Conservation (phyloP, 768 basidiomycete genomes). For the Amanita brunnescens region DNA sequence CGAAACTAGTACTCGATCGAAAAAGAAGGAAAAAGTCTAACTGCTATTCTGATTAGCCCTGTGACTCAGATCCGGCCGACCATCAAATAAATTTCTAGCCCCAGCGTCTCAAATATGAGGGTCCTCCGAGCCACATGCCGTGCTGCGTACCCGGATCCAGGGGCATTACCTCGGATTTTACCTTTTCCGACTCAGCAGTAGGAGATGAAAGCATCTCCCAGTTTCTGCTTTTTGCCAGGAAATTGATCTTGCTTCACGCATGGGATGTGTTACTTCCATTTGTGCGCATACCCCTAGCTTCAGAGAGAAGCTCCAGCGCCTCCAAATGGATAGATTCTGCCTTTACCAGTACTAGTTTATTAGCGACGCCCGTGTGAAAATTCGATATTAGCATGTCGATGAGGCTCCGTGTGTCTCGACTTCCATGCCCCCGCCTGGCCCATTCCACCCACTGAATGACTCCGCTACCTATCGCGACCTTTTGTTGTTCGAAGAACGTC, state of each 20-base stretch:
- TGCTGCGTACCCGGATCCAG: too few species aligned
- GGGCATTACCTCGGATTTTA: not conserved
- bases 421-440: conserved; percentile 24
- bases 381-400: not conserved
- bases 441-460: conserved; percentile 56
- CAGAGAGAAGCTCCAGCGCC: too few species aligned
- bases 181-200: too few species aligned
- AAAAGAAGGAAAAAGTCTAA: too few species aligned
- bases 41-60: too few species aligned
- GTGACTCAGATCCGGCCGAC: not conserved
- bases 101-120: not conserved
- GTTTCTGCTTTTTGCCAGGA: too few species aligned
- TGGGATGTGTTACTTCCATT: too few species aligned
- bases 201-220: too few species aligned
- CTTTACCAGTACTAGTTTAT: not conserved
- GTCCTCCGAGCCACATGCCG: too few species aligned
- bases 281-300: too few species aligned
- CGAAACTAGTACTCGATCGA: not conserved
- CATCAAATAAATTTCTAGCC: not conserved
- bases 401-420: not conserved
- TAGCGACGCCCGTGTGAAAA: conserved; percentile 2
- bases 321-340: not conserved
- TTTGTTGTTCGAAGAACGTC: conserved; percentile 89
- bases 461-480: conserved; percentile 79
- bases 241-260: too few species aligned